Percentiles rank a stretch among this genome's conserved stretches.
phyloP scores from a whole-genome alignment of 345 rosid species.

The Sonneratia caseolaris region DNA sequence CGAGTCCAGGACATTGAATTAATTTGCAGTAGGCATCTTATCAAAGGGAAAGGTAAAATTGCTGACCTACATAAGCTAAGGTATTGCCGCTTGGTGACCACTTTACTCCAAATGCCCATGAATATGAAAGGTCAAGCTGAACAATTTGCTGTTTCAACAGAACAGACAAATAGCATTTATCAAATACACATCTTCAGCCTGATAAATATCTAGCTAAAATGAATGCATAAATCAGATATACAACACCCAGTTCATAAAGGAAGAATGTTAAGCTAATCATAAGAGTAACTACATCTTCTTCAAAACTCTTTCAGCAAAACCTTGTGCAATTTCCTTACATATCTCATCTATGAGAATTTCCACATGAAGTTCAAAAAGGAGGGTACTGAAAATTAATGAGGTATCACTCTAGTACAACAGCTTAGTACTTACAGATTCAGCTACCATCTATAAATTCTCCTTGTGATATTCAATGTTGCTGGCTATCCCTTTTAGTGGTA shows the following conservation, averaged over 20 bases:
- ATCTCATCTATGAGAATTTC: neutral
- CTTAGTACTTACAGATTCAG: neutral
- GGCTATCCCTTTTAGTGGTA: neutral
- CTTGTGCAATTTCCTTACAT: too few species aligned
- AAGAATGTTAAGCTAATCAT: neutral
- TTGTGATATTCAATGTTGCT: neutral
- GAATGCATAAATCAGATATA: neutral
- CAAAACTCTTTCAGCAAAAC: neutral
- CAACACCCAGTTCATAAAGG: neutral
- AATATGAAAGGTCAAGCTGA: slow-evolving; percentile 96
- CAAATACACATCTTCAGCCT: neutral
- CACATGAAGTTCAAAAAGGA: neutral
- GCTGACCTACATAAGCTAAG: slow-evolving; percentile 93
- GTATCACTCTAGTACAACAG: neutral
- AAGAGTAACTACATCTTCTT: neutral
- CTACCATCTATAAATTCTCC: neutral
- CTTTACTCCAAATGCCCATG: slow-evolving; percentile 99
- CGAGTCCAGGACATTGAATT: neutral
- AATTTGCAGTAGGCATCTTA: neutral
- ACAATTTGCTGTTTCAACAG: slow-evolving; percentile 68
- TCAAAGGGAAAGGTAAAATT: slow-evolving; percentile 17
- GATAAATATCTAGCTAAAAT: neutral
- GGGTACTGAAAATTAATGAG: neutral
- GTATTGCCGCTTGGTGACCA: slow-evolving; percentile 99
- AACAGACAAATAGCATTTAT: slow-evolving; percentile 2